A percentile compares a stretch with the other conserved stretches of the same genome.
phyloP scores from a whole-genome alignment of 225 moss, liverwort and hornwort genomes.

The Physcomitrium patens region DNA sequence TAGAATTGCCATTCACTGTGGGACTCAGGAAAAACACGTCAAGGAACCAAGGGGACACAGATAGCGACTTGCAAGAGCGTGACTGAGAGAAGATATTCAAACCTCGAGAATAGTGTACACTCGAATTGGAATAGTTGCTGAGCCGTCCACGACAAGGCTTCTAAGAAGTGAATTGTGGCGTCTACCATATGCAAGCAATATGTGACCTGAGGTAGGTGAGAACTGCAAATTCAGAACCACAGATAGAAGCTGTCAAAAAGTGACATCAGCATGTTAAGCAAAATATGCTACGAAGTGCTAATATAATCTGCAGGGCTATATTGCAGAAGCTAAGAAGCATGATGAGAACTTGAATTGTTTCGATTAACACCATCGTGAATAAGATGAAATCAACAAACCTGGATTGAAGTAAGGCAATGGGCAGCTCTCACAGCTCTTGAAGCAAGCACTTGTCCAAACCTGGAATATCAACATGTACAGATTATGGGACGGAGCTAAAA shows the following conservation, averaged over 20 bases:
- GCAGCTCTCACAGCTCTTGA: constrained; percentile 98
- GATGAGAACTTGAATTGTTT: too few species aligned
- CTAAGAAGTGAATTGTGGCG: constrained; percentile 68
- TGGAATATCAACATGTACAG: constrained; percentile 38
- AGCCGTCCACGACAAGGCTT: constrained; percentile 70
- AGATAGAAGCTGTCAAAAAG: constrained; percentile 5
- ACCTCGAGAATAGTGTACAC: constrained; percentile 81
- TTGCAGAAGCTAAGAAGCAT: constrained; percentile 1
- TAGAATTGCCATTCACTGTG: not conserved
- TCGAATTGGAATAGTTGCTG: constrained; percentile 75
- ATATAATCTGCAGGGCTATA: not conserved
- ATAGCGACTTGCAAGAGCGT: constrained; percentile 9
- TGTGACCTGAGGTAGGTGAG: constrained; percentile 72
- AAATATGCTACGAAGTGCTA: not conserved
- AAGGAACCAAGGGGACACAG: not conserved
- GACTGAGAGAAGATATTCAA: not conserved
- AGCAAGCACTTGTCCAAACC: constrained; percentile 97
- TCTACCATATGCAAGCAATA: constrained; percentile 72
- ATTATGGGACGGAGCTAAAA: constrained; percentile 9
- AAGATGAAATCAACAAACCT: constrained; percentile 57
- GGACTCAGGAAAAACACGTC: not conserved
- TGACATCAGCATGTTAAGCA: constrained; percentile 7
- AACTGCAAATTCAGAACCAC: constrained; percentile 38
- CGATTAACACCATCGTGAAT: not conserved
- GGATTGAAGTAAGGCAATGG: constrained; percentile 97